These are phyloP conservation scores for Phaeophleospora eucalypticola DNA, from an alignment of 2,329 filamentous ascomycete genomes.

Conservation along the genomic window DNA sequence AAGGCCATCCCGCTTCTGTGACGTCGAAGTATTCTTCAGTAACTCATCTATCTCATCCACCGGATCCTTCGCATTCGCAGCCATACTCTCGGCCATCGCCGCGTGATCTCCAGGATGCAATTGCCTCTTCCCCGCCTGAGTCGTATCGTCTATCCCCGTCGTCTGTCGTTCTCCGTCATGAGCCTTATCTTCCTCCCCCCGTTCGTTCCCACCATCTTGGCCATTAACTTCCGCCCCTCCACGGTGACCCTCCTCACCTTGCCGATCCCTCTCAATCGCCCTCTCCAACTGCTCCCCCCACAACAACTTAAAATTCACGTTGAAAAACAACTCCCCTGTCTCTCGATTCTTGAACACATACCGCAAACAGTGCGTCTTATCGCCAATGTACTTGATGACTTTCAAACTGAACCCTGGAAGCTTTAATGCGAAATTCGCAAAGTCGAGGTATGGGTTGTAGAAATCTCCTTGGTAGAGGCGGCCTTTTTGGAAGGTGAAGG, in stretches of 20 bases:
- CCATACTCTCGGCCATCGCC: constrained; percentile 9
- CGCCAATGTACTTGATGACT: constrained; percentile 45
- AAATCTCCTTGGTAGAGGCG: constrained; percentile 45
- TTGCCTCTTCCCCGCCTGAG: constrained; percentile 6
- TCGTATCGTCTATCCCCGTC: background rate
- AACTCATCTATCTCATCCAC: constrained; percentile 16
- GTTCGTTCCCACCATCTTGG: too few species aligned
- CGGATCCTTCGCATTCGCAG: constrained; percentile 1
- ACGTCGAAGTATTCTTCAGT: constrained; percentile 17
- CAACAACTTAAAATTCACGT: constrained; percentile 44
- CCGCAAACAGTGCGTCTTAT: constrained; percentile 45
- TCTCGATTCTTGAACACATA: constrained; percentile 44
- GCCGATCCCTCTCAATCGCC: constrained; percentile 13
- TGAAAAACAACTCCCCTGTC: constrained; percentile 41
- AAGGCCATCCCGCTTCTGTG: constrained; percentile 10
- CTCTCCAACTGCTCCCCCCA: constrained; percentile 41
- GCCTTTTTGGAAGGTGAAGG: constrained; percentile 42
- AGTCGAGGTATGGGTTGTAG: constrained; percentile 48
- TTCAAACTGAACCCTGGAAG: constrained; percentile 44
- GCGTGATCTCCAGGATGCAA: constrained; percentile 20
- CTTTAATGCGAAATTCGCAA: constrained; percentile 43
- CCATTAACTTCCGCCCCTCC: too few species aligned
- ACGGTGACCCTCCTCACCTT: background rate
- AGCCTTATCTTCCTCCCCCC: too few species aligned
- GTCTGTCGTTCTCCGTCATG: background rate